Conservation (phyloP, 805 yeast species). For the Zygosaccharomyces pseudorouxii region DNA sequence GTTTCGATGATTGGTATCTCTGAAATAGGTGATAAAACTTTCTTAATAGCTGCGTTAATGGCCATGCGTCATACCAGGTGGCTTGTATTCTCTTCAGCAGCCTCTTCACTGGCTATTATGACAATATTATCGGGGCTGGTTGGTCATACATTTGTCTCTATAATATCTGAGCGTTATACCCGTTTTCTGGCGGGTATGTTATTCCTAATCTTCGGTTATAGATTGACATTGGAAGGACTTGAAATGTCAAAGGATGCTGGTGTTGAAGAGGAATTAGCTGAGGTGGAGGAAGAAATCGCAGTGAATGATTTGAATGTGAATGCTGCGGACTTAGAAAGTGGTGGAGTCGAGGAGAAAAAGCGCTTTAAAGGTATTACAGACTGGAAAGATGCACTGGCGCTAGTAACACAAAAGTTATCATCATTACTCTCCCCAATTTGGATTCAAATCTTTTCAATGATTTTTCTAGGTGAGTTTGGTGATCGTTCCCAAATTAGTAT, state of each 20-base stretch:
- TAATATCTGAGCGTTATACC: slow-evolving; percentile 75
- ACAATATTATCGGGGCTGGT: slow-evolving; percentile 84
- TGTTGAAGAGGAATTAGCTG: slow-evolving; percentile 92
- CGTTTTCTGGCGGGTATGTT: slow-evolving; percentile 75
- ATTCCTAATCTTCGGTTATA: slow-evolving; percentile 78
- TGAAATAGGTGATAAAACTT: slow-evolving; percentile 96
- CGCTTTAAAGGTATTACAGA: slow-evolving; percentile 11
- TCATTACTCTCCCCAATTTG: slow-evolving; percentile 79
- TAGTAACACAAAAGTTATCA: slow-evolving; percentile 51
- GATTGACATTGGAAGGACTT: slow-evolving; percentile 73
- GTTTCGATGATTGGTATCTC: slow-evolving; percentile 89
- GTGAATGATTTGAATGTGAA: slow-evolving; percentile 50
- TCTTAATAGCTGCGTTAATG: slow-evolving; percentile 94
- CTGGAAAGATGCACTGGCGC: slow-evolving; percentile 24
- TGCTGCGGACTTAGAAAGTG: slow-evolving; percentile 58
- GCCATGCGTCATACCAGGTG: slow-evolving; percentile 88
- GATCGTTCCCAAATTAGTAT: slow-evolving; percentile 98
- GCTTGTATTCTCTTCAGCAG: slow-evolving; percentile 86
- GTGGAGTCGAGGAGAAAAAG: slow-evolving; percentile 27
- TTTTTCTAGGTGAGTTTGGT: slow-evolving; percentile 98
- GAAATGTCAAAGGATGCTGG: slow-evolving; percentile 78
- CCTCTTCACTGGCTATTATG: slow-evolving; percentile 81
- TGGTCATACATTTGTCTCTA: slow-evolving; percentile 85
- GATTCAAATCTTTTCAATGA: slow-evolving; percentile 93
- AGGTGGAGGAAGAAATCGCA: slow-evolving; percentile 91